Evolutionary conservation across 345 rosid genomes (phyloP), one percentile per base, ranked within the genome.

Genomic region (Hypericum androsaemum): DNA sequence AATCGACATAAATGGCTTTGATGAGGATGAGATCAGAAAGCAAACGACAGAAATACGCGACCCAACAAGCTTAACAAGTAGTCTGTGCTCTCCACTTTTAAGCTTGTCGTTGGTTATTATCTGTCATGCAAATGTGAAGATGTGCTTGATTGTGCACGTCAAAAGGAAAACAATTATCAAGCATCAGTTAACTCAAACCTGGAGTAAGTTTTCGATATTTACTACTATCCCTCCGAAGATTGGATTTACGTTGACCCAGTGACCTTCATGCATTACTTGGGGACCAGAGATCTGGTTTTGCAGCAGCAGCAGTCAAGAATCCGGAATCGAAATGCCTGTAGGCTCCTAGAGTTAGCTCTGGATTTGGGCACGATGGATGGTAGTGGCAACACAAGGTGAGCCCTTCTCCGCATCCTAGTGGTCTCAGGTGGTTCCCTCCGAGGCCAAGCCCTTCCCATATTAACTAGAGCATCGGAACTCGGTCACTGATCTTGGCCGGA

Each of bases 291-390:
- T 61, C 61, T 5, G 44, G 37, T 62, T 60, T 47, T 62, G 66
- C 7, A 54, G 28, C 36, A 62, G 59, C 7, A 62, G 32, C n/a
- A 1, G 66, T 62, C 8, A 54, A 39, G 17, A 62, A 62, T 36
- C 38, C 10, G 37, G 6, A 41, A 14, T 62, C 66, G 8, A 54
- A 32, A 48, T 62, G 66, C 22, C 41, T 54, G 0, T 7, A 15
- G 5, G 13, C 42, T 28, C 67, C 61, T 17, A 50, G 1, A 0
- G 62, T 56, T 45, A 63, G 28, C 8, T 64, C 47, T 17, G 52
- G 62, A 50, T 57, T 52, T 2, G 61, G 67, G 37, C 67, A 64
- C 17, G 22, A 40, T 12, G 59, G 63, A 37, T 64, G 57, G 63
- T 47, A 64, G 45, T 64, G 63, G 13, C 63, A 47, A 5, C 57